A percentile compares a stretch with the other conserved stretches of the same genome.
These are phyloP conservation scores for Apiotrichum siamense DNA, from an alignment of 1,284 basidiomycete species.

Conservation along the genomic window DNA sequence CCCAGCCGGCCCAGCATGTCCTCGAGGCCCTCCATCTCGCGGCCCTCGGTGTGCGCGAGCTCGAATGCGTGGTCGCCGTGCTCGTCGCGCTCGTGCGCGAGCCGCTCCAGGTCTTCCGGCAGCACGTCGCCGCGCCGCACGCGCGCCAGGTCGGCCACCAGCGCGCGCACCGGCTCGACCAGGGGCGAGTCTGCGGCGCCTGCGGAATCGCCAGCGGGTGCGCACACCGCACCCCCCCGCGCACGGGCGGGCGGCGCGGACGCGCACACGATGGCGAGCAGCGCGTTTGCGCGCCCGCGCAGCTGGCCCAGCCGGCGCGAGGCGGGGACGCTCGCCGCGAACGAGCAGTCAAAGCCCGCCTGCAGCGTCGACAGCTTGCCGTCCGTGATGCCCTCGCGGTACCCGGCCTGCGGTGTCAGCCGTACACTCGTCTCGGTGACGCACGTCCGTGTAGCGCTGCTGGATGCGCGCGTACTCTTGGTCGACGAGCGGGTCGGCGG, in stretches of 20 bases:
- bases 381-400: slow-evolving; percentile 54
- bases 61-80: background rate
- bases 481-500: slow-evolving; percentile 35
- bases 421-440: slow-evolving; percentile 6
- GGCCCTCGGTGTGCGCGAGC: slow-evolving; percentile 19
- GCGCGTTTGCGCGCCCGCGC: slow-evolving; percentile 47
- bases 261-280: slow-evolving; percentile 28
- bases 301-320: slow-evolving; percentile 49
- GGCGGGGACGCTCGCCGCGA: slow-evolving; percentile 46
- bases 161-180: slow-evolving; percentile 58
- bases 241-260: background rate
- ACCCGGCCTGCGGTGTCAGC: slow-evolving; percentile 48
- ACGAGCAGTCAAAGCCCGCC: slow-evolving; percentile 52
- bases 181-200: slow-evolving; percentile 49
- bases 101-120: slow-evolving; percentile 37
- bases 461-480: slow-evolving; percentile 40
- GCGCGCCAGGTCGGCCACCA: slow-evolving; percentile 46
- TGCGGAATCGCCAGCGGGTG: background rate
- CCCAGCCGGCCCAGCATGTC: slow-evolving; percentile 27
- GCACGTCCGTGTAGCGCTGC: slow-evolving; percentile 43
- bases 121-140: slow-evolving; percentile 37
- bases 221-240: background rate
- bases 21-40: slow-evolving; percentile 52
- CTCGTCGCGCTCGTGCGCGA: slow-evolving; percentile 23
- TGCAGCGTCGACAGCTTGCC: slow-evolving; percentile 53